Evolutionary conservation across 2,329 filamentous ascomycete species (phyloP), one percentile per base, ranked within the genome.

Genomic region (Cordyceps pruinosa): DNA sequence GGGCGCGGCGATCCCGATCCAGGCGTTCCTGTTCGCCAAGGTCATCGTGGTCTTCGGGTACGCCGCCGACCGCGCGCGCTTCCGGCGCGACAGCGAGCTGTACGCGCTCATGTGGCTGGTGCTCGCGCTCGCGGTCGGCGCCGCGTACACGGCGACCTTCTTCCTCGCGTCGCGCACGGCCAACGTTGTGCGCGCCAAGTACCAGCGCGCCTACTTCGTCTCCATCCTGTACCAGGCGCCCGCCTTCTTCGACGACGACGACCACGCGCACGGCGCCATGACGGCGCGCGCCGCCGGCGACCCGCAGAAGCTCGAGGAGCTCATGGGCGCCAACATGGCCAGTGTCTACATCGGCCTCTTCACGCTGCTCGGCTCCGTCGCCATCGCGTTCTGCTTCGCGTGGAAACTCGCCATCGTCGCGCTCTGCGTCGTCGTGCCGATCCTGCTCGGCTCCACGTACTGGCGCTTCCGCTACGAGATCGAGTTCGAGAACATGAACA

Each of bases 321-420:
- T 87, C 8, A 78, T 86, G 64, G 82, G 82, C 82, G 82, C 80
- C 46, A 85, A 87, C 65, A 81, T 87, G 77, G 78, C 83, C 2
- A 77, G 88, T 61, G 78, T 83, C 2, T 76, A 77, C 59, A 81
- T 85, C 21, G 83, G 85, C 9, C 66, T 87, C 23, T 86, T 89
- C 66, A 86, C 82, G 49, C 70, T 92, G 3, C 64, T 83, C 9
- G 88, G 87, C 0, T 83, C 81, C 8, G 70, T 89, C 15, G 73
- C 79, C 44, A 86, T 92, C 52, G 78, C 86, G 1, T 90, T 89
- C 64, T 75, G 79, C 4, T 90, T 87, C 66, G 86, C 86, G 1
- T 92, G 89, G 89, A 92, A 90, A 67, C 75, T 93, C 9, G 83
- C 85, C 0, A 72, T 90, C 0, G 84, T 92, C 0, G 79, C 82